A percentile compares a stretch with the other conserved stretches of the same genome.
Evolutionary conservation across 225 moss, liverwort and hornwort species (phyloP).

Genomic region (Thuidium tamariscinum): DNA sequence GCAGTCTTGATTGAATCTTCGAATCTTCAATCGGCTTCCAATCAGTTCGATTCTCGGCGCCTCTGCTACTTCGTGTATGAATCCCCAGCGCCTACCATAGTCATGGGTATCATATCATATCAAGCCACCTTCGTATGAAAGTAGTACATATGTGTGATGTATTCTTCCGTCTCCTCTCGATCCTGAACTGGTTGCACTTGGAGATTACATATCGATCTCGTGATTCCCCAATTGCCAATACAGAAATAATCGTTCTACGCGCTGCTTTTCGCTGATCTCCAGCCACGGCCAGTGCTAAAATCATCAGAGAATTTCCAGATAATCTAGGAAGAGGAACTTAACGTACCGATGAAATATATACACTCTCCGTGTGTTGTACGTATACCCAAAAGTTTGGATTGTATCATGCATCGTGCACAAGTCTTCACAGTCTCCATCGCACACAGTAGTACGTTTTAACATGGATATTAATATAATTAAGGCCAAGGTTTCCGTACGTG

Average conservation of each 20-base stretch:
- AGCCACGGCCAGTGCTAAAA: neutral
- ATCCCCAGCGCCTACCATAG: too few species aligned
- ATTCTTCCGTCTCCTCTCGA: neutral
- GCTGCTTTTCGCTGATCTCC: neutral
- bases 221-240: neutral
- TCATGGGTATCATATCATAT: neutral
- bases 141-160: neutral
- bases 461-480: neutral
- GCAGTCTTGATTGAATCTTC: too few species aligned
- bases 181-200: neutral
- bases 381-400: neutral
- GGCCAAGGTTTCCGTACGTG: neutral
- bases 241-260: neutral
- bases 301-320: neutral
- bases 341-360: neutral
- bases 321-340: neutral
- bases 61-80: neutral
- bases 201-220: neutral
- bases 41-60: neutral
- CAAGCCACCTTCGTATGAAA: too few species aligned
- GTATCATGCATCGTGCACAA: neutral
- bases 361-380: neutral
- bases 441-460: too few species aligned
- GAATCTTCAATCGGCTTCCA: neutral
- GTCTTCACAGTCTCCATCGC: too few species aligned